Base-by-base conservation (phyloP, 2,329 filamentous ascomycete genomes). In the Lecanicillium sp. region DNA sequence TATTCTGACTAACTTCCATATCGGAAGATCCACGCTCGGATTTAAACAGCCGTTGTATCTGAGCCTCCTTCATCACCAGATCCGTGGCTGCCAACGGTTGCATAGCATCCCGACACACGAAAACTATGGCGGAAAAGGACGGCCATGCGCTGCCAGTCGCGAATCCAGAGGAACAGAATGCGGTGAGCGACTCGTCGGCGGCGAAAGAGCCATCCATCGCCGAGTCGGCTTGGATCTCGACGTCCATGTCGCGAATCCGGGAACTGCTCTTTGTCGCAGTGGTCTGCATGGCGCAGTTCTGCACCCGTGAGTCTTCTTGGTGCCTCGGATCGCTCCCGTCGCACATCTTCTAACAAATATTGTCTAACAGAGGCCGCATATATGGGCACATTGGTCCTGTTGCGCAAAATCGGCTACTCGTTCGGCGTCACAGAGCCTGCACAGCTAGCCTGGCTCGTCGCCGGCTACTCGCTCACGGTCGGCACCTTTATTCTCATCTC, bases 401-500 rank as follows among this genome's bases (percentile, higher is more conserved):
- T 78, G 1, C 64, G 63, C 42, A 66, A 72, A 27, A 74, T 80
- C 44, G 74, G 71, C 15, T 54, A 58, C 11, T 68, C 63, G 39
- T 79, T 79, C 52, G 63, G 64, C 14, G 61, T 73, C 38, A 64
- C 57, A 3, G 65, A 69, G 2, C 60, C 64, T 0, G 71, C 70
- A 8, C 60, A 71, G n/a, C 62, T 79, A 12, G 71, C 69, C 39
- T 83, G 79, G 78, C 71, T 76, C 39, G 68, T 78, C 10, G 78
- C 77, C 1, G 77, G 76, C 1, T 84, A 81, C 57, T 71, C 68
- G 9, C 60, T 83, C 54, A 77, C 68, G 5, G 66, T 69, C 5
- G 78, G 78, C 10, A 75, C 78, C 0, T 82, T 82, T 54, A 74
- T 83, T 26, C 65, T 84, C 3, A 64, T 78, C 2, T 73, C 72